Evolutionary conservation across 495 filamentous ascomycete genomes (phyloP), one percentile per base, ranked within the genome.

Genomic region (Aspergillus heteromorphus): DNA sequence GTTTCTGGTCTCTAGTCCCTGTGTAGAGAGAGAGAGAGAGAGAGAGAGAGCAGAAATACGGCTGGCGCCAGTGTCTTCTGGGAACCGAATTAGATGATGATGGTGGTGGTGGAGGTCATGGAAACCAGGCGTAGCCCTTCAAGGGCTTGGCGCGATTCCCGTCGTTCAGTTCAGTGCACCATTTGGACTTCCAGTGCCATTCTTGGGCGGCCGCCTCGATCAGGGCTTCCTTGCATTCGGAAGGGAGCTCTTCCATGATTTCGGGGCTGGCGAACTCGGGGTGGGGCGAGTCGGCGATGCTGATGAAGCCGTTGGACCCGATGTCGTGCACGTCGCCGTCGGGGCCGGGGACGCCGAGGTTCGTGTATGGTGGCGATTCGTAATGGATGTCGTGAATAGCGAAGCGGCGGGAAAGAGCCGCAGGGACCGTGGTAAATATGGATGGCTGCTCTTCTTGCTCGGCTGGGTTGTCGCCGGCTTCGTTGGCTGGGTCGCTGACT

Each of bases 311-410:
- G 48, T 83, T 84, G 48, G 87, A 79, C 14, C 84, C 80, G 50
- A 82, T 60, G 59, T 86, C 83, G 29, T 72, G 65, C 48, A 76
- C 67, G 42, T 80, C 78, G 31, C 79, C 82, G 63, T 86, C 84
- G 6, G 84, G 84, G 13, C 86, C 86, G 3, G 86, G 86, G 41
- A 84, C 65, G 25, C 83, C 83, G 50, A 84, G 67, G 41, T 75
- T 74, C 4, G 83, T 69, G 64, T 79, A 61, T 62, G 73, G 73
- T 1, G 89, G 84, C 7, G 78, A 74, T 60, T 84, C 81, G 62
- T 81, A 83, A 62, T 83, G 70, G 9, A 84, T 84, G 61, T 96
- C 91, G 17, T 84, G 72, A 55, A 95, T 78, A 51, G 87, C 75
- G 70, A 87, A 92, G 62, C 89, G 91, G 48, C 85, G 82, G 11